These are phyloP conservation scores for Rosa multiflora DNA, from an alignment of 306 rosid species.

Conservation along the genomic window DNA sequence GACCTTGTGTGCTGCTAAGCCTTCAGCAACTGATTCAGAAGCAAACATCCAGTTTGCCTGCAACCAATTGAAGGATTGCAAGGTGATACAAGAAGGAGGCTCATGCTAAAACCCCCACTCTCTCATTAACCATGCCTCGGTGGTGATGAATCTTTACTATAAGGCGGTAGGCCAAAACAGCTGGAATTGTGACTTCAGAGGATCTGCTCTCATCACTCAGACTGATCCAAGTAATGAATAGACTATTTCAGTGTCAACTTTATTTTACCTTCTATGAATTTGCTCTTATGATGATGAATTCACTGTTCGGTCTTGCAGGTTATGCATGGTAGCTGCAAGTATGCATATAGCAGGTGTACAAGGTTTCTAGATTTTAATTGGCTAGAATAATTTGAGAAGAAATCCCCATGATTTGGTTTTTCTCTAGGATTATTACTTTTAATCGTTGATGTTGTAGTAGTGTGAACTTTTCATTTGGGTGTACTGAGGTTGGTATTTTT, in stretches of 20 bases:
- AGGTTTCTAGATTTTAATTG: neutral
- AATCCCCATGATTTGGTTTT: neutral
- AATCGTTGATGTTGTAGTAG: neutral
- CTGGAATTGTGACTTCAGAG: conserved; percentile 20
- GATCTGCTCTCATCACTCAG: neutral
- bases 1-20: conserved; percentile 19
- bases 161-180: neutral
- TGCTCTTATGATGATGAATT: neutral
- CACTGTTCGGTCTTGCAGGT: conserved; percentile 19
- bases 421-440: neutral
- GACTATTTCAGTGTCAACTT: neutral
- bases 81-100: conserved; percentile 13
- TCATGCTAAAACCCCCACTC: conserved; percentile 3
- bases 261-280: neutral
- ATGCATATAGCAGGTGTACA: conserved; percentile 35
- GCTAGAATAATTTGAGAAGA: neutral
- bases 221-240: conserved; percentile 16
- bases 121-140: conserved; percentile 17
- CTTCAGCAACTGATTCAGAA: conserved; percentile 1
- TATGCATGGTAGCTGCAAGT: conserved; percentile 7
- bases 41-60: conserved; percentile 13
- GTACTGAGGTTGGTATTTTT: neutral
- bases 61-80: conserved; percentile 10
- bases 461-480: neutral
- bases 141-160: conserved; percentile 26